Evolutionary conservation across 345 rosid species (phyloP).

Genomic region (Durio zibethinus): DNA sequence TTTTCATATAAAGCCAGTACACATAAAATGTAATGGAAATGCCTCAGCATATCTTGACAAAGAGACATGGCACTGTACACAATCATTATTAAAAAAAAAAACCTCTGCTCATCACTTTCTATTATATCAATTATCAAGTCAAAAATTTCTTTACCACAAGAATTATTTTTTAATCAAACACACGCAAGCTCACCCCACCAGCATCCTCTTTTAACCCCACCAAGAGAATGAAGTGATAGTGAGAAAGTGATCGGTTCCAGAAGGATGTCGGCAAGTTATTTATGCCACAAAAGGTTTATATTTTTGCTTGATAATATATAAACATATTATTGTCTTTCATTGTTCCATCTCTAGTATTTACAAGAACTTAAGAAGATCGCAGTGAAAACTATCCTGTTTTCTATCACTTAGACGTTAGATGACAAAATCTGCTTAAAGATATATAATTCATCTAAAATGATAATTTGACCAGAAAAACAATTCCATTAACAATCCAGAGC

Average conservation of each 20-base stretch:
- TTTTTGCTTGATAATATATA: not conserved
- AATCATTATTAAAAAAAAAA: not conserved
- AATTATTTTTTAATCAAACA: not conserved
- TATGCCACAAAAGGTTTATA: not conserved
- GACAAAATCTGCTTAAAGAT: not conserved
- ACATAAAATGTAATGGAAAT: not conserved
- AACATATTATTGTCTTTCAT: not conserved
- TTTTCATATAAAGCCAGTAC: not conserved
- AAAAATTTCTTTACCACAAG: conserved; percentile 11
- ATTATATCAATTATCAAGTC: conserved; percentile 12
- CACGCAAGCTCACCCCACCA: conserved; percentile 6
- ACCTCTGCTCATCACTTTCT: not conserved
- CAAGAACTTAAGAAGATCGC: not conserved
- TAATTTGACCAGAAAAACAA: not conserved
- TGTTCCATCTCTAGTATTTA: not conserved
- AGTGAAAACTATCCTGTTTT: not conserved
- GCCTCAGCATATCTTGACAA: not conserved
- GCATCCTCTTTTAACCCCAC: not conserved
- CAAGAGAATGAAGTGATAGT: not conserved
- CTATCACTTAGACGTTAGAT: not conserved
- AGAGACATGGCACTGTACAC: not conserved
- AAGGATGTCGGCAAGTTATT: not conserved
- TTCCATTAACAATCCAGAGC: not conserved
- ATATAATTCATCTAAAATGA: not conserved
- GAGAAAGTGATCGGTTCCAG: not conserved